A percentile compares a stretch with the other conserved stretches of the same genome.
Evolutionary conservation across 805 yeast species (phyloP).

Genomic region (Myxozyma lipomycoides): DNA sequence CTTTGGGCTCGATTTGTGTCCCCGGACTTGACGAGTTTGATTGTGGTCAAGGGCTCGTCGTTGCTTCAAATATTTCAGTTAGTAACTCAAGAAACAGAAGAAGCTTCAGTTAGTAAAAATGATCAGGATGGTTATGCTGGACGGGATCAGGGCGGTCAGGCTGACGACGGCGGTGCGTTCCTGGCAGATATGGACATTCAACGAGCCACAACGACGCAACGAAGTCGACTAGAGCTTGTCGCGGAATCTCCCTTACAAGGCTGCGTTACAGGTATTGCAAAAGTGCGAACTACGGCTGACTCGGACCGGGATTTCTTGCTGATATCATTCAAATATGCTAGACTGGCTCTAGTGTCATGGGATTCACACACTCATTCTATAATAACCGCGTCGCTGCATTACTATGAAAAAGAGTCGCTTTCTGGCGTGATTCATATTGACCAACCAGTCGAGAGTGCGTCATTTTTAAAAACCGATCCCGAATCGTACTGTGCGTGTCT

Average conservation of each 20-base stretch:
- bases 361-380: slow-evolving; percentile 51
- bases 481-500: slow-evolving; percentile 47
- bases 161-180: slow-evolving; percentile 18
- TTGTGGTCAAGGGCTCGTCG: slow-evolving; percentile 63
- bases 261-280: slow-evolving; percentile 53
- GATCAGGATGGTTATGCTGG: not conserved
- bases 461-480: slow-evolving; percentile 61
- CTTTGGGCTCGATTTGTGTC: slow-evolving; percentile 36
- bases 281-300: slow-evolving; percentile 30
- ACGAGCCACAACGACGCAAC: slow-evolving; percentile 25
- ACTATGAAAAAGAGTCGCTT: slow-evolving; percentile 64
- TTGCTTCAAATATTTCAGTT: slow-evolving; percentile 59
- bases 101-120: slow-evolving; percentile 15
- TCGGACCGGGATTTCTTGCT: slow-evolving; percentile 58
- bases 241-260: slow-evolving; percentile 75
- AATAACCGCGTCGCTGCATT: slow-evolving; percentile 77
- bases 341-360: slow-evolving; percentile 73
- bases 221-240: slow-evolving; percentile 42
- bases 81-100: slow-evolving; percentile 32
- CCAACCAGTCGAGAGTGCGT: slow-evolving; percentile 34
- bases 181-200: slow-evolving; percentile 31
- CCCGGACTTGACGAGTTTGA: slow-evolving; percentile 45
- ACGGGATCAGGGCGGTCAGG: slow-evolving; percentile 5
- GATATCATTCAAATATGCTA: slow-evolving; percentile 68
- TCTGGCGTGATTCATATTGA: slow-evolving; percentile 8